Base-by-base conservation (phyloP, 306 rosid species). In the Carpinus viminea region DNA sequence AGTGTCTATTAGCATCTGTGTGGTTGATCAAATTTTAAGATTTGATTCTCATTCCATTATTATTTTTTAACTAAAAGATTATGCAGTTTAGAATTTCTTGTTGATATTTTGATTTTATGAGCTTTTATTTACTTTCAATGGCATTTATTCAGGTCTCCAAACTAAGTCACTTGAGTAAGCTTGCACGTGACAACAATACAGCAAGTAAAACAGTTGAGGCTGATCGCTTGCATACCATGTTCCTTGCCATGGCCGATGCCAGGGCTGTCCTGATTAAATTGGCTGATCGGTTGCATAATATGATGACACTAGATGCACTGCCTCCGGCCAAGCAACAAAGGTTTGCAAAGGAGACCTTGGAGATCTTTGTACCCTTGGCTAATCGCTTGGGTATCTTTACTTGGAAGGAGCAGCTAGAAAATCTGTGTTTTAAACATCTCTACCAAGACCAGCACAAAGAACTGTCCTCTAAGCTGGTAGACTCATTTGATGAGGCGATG, bases 241-340 rank as follows among this genome's bases (percentile, higher is more conserved):
- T 96, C 79, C 97, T 96, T 74, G 99, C 96, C 36, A 96, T 96
- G 99, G 96, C 96, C 4, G 98, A 96, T 89, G 97, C 99, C 9
- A 89, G 98, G 75, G 97, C 98, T 51, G 99, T 96, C 65, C 98
- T 96, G 74, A 88, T 96, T 41, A 96, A 96, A 86, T 84, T 93
- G 86, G 98, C 98, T 0, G 98, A 96, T 80, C 93, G 99, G 41
- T 77, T 96, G 24, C 99, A 96, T 88, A 96, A 96, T 79, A 96
- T 96, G 99, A 85, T 83, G 87, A 93, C 99, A 7, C 85, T 96
- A 11, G 98, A 91, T 74, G 97, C 96, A 71, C 79, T 96, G 70
- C 90, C 97, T 20, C 74, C 74, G 55, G 83, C 82, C 53, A 96
- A 96, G 86, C 97, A 75, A 74, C 93, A 90, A 78, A 89, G 98